These are phyloP conservation scores for Spinacia oleracea DNA, from an alignment of 179 eudicot genomes.

Conservation along the genomic window DNA sequence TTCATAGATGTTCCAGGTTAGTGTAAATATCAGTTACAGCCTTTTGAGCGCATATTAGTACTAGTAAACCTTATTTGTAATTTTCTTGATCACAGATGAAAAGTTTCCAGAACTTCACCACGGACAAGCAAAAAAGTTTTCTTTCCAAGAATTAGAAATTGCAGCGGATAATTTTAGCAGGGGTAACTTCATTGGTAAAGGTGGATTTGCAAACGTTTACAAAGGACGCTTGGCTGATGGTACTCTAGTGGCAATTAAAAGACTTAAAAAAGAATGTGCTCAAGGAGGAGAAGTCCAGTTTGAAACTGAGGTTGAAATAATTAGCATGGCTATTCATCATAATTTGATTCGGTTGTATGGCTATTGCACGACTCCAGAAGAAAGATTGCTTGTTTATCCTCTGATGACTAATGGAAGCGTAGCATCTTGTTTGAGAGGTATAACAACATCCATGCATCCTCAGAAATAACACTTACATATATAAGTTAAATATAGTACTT, in stretches of 20 bases:
- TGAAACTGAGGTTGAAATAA: slow-evolving; percentile 28
- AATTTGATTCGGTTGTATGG: slow-evolving; percentile 31
- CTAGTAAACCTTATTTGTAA: neutral
- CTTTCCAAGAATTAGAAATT: slow-evolving; percentile 39
- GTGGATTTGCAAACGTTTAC: slow-evolving; percentile 45
- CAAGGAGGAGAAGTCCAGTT: slow-evolving; percentile 30
- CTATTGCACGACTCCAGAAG: slow-evolving; percentile 21
- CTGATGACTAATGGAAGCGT: slow-evolving; percentile 42
- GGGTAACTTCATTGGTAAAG: slow-evolving; percentile 41
- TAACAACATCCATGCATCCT: neutral
- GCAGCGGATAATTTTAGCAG: slow-evolving; percentile 40
- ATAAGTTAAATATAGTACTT: no score
- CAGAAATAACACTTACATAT: neutral
- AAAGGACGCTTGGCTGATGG: slow-evolving; percentile 42
- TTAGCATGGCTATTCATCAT: slow-evolving; percentile 36
- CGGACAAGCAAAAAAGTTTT: slow-evolving; percentile 38
- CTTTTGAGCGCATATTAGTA: neutral
- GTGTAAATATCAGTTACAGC: slow-evolving; percentile 10
- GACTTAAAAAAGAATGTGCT: slow-evolving; percentile 41
- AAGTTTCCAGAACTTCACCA: slow-evolving; percentile 36
- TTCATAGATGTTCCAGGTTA: slow-evolving; percentile 45
- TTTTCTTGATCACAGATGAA: slow-evolving; percentile 27
- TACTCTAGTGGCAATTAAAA: slow-evolving; percentile 39
- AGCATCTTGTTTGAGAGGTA: slow-evolving; percentile 45
- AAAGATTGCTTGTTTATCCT: slow-evolving; percentile 38